phyloP scores from a whole-genome alignment of 192 early-diverging fungal genomes.

The Coemansia sp. region DNA sequence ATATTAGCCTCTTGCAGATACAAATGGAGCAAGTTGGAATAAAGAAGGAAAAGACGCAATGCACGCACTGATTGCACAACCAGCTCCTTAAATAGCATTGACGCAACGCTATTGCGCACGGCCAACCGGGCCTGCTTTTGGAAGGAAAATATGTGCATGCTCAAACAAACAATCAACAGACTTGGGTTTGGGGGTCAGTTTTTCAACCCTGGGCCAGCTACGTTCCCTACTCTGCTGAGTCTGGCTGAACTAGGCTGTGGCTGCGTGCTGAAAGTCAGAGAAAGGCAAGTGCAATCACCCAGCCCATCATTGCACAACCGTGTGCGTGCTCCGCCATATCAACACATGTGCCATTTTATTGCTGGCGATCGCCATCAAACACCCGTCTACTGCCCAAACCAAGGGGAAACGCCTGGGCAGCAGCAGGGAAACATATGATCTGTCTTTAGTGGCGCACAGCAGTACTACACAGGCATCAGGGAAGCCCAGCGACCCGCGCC shows the following conservation, averaged over 20 bases:
- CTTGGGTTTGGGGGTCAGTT: background rate
- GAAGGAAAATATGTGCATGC: constrained; percentile 4
- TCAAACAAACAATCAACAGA: constrained; percentile 8
- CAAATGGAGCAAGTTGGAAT: background rate
- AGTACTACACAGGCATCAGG: background rate
- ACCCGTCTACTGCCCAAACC: background rate
- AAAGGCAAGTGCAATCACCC: background rate
- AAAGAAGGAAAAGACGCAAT: constrained; percentile 3
- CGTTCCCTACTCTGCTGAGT: background rate
- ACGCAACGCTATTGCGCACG: background rate
- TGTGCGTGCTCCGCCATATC: background rate
- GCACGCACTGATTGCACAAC: constrained; percentile 8
- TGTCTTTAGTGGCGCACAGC: background rate
- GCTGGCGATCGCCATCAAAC: background rate
- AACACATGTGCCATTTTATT: background rate
- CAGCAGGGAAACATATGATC: background rate
- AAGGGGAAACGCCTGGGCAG: background rate
- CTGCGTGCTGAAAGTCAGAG: background rate
- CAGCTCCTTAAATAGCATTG: constrained; percentile 4
- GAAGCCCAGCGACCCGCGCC: background rate
- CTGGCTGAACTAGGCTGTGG: background rate
- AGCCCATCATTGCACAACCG: background rate
- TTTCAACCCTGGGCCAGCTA: background rate
- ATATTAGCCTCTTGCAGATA: background rate
- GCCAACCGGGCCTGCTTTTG: background rate